A percentile compares a stretch with the other conserved stretches of the same genome.
These are phyloP conservation scores for Metarhizium robertsii DNA, from an alignment of 2,329 filamentous ascomycete species.

Conservation along the genomic window DNA sequence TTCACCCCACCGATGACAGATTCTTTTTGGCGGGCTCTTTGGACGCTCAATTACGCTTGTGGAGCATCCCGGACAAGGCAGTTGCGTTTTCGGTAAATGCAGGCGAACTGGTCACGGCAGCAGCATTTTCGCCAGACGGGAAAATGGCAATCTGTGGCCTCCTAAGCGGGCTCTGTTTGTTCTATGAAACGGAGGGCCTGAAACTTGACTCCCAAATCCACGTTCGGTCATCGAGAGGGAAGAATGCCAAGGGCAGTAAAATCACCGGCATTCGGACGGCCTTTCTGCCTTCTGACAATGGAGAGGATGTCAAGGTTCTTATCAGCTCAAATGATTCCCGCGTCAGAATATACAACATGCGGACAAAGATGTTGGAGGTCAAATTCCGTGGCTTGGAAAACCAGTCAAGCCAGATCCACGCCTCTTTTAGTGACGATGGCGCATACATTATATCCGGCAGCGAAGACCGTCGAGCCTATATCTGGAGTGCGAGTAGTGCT, in stretches of 20 bases:
- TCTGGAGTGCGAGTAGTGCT: slow-evolving; percentile 56
- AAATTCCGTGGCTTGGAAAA: slow-evolving; percentile 94
- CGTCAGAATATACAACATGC: slow-evolving; percentile 79
- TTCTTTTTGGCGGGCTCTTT: slow-evolving; percentile 94
- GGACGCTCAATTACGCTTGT: slow-evolving; percentile 78
- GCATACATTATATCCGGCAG: slow-evolving; percentile 85
- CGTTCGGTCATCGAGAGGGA: slow-evolving; percentile 84
- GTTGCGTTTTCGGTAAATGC: slow-evolving; percentile 73
- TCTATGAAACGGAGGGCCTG: slow-evolving; percentile 87
- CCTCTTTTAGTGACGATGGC: slow-evolving; percentile 78
- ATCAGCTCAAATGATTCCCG: slow-evolving; percentile 94
- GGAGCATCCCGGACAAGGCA: slow-evolving; percentile 96
- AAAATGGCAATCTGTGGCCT: slow-evolving; percentile 83
- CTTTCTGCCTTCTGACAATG: slow-evolving; percentile 34
- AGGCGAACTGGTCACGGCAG: slow-evolving; percentile 85
- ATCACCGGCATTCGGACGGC: slow-evolving; percentile 88
- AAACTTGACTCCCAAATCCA: slow-evolving; percentile 80
- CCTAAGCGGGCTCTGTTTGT: slow-evolving; percentile 74
- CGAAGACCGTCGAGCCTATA: slow-evolving; percentile 81
- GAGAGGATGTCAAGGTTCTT: slow-evolving; percentile 67
- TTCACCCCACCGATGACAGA: slow-evolving; percentile 88
- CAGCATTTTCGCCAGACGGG: slow-evolving; percentile 88
- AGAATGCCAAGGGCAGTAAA: slow-evolving; percentile 93
- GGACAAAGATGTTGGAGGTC: slow-evolving; percentile 73
- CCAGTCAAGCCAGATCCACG: slow-evolving; percentile 79